These are phyloP conservation scores for Wolfiporia cocos DNA, from an alignment of 1,284 basidiomycete genomes.

Conservation along the genomic window DNA sequence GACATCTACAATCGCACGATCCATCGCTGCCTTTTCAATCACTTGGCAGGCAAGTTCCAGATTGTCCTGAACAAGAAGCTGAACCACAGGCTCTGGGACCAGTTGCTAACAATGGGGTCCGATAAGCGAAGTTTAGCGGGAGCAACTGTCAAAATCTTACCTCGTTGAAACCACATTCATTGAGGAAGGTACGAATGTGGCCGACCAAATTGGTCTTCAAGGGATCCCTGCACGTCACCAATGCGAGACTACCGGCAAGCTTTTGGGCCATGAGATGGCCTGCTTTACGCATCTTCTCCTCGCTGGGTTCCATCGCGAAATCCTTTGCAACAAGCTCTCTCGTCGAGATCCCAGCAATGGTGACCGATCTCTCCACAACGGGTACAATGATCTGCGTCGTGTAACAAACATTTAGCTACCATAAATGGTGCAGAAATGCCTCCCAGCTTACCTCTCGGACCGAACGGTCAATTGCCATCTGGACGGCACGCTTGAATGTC, in stretches of 20 bases:
- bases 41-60: slow-evolving; percentile 91
- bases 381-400: slow-evolving; percentile 90
- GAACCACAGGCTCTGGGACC: slow-evolving; percentile 66
- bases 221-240: slow-evolving; percentile 99
- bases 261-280: slow-evolving; percentile 97
- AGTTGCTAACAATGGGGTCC: slow-evolving; percentile 33
- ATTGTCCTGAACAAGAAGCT: slow-evolving; percentile 88
- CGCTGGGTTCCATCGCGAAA: slow-evolving; percentile 92
- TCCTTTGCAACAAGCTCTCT: slow-evolving; percentile 95
- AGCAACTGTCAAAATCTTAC: slow-evolving; percentile 29
- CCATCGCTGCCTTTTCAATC: slow-evolving; percentile 98
- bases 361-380: slow-evolving; percentile 98
- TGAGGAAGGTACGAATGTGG: slow-evolving; percentile 78
- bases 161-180: slow-evolving; percentile 86
- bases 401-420: too few relatives aligned
- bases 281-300: slow-evolving; percentile 86
- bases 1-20: slow-evolving; percentile 91
- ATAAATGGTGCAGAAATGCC: too few relatives aligned
- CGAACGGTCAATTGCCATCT: slow-evolving; percentile 89
- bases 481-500: slow-evolving; percentile 87
- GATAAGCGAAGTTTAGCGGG: background rate
- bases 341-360: slow-evolving; percentile 97
- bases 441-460: slow-evolving; percentile 87
- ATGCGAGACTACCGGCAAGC: slow-evolving; percentile 91
- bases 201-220: slow-evolving; percentile 89